Conservation (phyloP, 306 rosid species). For the Fragaria nilgerrensis region DNA sequence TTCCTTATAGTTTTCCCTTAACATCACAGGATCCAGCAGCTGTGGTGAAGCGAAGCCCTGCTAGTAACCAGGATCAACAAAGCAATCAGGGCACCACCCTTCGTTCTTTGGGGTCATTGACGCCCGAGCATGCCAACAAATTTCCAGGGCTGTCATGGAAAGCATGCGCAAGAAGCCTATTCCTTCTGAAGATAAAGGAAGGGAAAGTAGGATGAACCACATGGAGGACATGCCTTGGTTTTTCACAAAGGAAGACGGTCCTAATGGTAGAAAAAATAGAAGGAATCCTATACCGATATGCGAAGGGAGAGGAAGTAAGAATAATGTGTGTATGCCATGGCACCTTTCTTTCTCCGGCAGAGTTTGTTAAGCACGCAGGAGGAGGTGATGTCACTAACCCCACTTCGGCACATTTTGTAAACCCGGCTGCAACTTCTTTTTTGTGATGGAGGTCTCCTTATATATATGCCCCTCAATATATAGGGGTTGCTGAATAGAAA, state of each 20-base stretch:
- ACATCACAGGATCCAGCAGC: conserved; percentile 62
- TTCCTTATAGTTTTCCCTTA: conserved; percentile 21
- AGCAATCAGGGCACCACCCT: conserved; percentile 37
- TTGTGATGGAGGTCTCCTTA: conserved; percentile 29
- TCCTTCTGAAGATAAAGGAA: conserved; percentile 29
- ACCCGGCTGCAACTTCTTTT: conserved; percentile 59
- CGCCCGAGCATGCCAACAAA: conserved; percentile 31
- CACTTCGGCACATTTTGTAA: conserved; percentile 82
- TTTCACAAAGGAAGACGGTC: conserved; percentile 81
- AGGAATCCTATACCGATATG: conserved; percentile 87
- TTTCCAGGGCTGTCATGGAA: conserved; percentile 42
- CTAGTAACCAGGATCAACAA: conserved; percentile 45
- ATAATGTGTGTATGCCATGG: conserved; percentile 99
- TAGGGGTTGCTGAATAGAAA: conserved; percentile 34
- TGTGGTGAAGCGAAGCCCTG: conserved; percentile 61
- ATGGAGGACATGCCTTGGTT: conserved; percentile 97
- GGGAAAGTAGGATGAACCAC: conserved; percentile 51
- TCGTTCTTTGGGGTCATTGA: conserved; percentile 44
- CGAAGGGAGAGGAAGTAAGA: conserved; percentile 85
- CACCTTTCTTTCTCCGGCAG: conserved; percentile 80
- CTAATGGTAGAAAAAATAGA: conserved; percentile 77
- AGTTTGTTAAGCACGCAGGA: conserved; percentile 98
- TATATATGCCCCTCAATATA: not conserved
- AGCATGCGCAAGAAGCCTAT: conserved; percentile 41
- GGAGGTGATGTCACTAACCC: conserved; percentile 82